These are phyloP conservation scores for Stereum hirsutum DNA, from an alignment of 1,284 basidiomycete species.

Conservation along the genomic window DNA sequence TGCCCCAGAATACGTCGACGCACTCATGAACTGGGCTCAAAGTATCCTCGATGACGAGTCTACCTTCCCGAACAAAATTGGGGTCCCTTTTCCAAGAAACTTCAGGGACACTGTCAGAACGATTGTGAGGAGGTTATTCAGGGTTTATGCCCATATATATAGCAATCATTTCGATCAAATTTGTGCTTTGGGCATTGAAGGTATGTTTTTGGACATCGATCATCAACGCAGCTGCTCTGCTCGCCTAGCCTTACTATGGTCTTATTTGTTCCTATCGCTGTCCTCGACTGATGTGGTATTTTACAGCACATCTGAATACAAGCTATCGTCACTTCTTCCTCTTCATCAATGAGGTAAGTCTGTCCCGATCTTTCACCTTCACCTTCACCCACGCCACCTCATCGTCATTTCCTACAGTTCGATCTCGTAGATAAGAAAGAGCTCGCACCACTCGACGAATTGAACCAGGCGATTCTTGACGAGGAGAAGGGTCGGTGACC, in stretches of 20 bases:
- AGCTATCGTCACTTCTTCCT: constrained; percentile 98
- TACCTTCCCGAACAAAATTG: constrained; percentile 93
- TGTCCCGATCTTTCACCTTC: neutral
- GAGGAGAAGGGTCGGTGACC: constrained; percentile 62
- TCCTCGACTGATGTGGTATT: neutral
- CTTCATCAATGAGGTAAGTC: constrained; percentile 85
- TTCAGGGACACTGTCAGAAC: constrained; percentile 91
- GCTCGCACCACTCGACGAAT: constrained; percentile 89
- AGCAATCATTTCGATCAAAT: constrained; percentile 99
- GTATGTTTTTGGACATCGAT: too few relatives aligned
- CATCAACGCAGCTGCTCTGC: too few relatives aligned
- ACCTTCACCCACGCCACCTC: neutral
- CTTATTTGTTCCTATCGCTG: neutral
- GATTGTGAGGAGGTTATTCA: constrained; percentile 88
- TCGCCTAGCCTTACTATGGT: neutral
- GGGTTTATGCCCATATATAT: constrained; percentile 98
- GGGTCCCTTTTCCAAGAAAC: constrained; percentile 86
- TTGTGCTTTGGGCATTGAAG: constrained; percentile 96
- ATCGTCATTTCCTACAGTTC: constrained; percentile 47
- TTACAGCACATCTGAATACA: constrained; percentile 91
- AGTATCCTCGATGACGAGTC: constrained; percentile 86
- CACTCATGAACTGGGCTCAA: constrained; percentile 99
- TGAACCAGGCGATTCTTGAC: constrained; percentile 91
- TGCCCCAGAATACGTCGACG: constrained; percentile 96
- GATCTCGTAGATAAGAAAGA: constrained; percentile 97